phyloP scores from a whole-genome alignment of 768 basidiomycete genomes.

The Rubroboletus satanas region DNA sequence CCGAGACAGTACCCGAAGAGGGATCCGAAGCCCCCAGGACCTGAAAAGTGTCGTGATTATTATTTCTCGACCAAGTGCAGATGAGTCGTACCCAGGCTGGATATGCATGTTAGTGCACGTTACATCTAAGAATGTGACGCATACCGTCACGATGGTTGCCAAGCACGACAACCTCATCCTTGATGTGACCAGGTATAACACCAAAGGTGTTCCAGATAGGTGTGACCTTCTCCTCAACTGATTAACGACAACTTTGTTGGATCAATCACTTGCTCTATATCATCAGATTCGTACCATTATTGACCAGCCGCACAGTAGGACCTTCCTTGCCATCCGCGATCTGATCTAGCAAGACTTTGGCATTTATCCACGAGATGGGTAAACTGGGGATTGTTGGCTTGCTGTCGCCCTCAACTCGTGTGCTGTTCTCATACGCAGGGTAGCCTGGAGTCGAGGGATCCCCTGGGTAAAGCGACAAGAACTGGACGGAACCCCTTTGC shows the following conservation, averaged over 20 bases:
- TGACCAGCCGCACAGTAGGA: slow-evolving; percentile 48
- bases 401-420: slow-evolving; percentile 55
- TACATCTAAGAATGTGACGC: slow-evolving; percentile 14
- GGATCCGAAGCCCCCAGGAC: slow-evolving; percentile 55
- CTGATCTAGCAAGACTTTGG: slow-evolving; percentile 56
- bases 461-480: slow-evolving; percentile 61
- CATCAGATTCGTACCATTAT: slow-evolving; percentile 41
- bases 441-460: slow-evolving; percentile 86
- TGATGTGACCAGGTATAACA: slow-evolving; percentile 78
- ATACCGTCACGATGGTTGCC: slow-evolving; percentile 88
- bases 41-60: slow-evolving; percentile 15
- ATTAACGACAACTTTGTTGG: background rate
- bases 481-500: slow-evolving; percentile 83
- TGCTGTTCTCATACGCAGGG: slow-evolving; percentile 81
- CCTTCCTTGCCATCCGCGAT: slow-evolving; percentile 35
- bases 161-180: slow-evolving; percentile 80
- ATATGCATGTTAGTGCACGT: slow-evolving; percentile 8
- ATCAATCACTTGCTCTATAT: background rate
- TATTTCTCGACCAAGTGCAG: background rate
- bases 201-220: slow-evolving; percentile 92
- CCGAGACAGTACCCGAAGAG: slow-evolving; percentile 51
- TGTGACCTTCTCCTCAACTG: slow-evolving; percentile 75
- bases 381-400: slow-evolving; percentile 78
- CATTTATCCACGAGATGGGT: slow-evolving; percentile 90
- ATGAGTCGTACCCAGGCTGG: slow-evolving; percentile 23